Evolutionary conservation across 257 asterid genomes (phyloP), one percentile per base, ranked within the genome.

Genomic region (Solanum chilense): DNA sequence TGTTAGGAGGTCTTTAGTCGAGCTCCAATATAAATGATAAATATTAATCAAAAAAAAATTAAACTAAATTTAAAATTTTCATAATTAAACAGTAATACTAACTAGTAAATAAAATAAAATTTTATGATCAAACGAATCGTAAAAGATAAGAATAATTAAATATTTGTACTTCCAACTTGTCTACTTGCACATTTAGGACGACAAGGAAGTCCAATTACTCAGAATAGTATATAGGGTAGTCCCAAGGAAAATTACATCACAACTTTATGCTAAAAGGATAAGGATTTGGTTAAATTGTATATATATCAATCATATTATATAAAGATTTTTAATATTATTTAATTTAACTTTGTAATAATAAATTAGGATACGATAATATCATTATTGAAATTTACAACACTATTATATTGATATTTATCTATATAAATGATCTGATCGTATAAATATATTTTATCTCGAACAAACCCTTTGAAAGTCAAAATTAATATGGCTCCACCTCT

Each of bases 1-100:
- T 7, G 64, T 56, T 20, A 56, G 12, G 39, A 37, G 1, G 39
- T 5, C 39, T 56, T 56, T 56, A 20, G 3, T 56, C 25, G 0
- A 1, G 3, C n/a, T 56, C 0, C 0, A 56, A 56, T 56, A 0
- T 18, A 0, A 49, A 0, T 16, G 8, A 11, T 0, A 0, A 18
- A 18, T 0, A 18, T 20, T 11, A 56, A 0, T 37, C 0, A 37
- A 37, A 37, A 35, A 0, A 35, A 4, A 0, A 35, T 35, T 35
- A 5, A 37, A 37, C 1, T 37, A 37, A 37, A 37, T 37, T 37
- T 5, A 1, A 37, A 37, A 37, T 37, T 5, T 37, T 37, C 6
- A 5, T 37, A 5, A 37, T 37, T 37, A 5, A 35, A 35, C 39
- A 35, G 39, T 35, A 35, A 5, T 35, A 5, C 39, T 35, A 5